phyloP scores from a whole-genome alignment of 768 basidiomycete species.

The Termitomyces sp. region DNA sequence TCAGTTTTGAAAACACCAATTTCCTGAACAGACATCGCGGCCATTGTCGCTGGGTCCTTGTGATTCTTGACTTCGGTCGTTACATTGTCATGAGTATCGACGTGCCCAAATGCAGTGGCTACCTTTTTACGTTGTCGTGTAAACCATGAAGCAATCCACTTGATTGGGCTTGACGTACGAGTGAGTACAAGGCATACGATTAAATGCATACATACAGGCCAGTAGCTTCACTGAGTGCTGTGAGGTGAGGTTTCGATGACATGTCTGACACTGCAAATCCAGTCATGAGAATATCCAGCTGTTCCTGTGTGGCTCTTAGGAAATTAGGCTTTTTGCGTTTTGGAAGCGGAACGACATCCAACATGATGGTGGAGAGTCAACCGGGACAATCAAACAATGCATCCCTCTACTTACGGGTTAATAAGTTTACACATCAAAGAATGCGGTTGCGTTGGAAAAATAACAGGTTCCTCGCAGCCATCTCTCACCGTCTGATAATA shows the following conservation, averaged over 20 bases:
- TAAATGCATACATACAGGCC: slow-evolving; percentile 23
- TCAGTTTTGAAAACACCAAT: slow-evolving; percentile 11
- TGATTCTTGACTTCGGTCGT: not conserved
- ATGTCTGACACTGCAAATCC: slow-evolving; percentile 18
- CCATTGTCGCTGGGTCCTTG: not conserved
- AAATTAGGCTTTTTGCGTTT: slow-evolving; percentile 10
- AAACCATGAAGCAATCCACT: slow-evolving; percentile 32
- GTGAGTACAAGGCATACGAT: not conserved
- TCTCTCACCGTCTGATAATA: not conserved
- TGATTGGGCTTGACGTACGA: slow-evolving; percentile 17
- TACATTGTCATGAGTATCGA: not conserved
- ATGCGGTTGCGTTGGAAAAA: not conserved
- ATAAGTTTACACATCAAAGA: not conserved
- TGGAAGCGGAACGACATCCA: slow-evolving; percentile 10
- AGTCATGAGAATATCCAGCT: slow-evolving; percentile 20
- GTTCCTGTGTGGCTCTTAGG: slow-evolving; percentile 19
- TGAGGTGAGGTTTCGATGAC: slow-evolving; percentile 16
- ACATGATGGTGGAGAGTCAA: slow-evolving; percentile 4
- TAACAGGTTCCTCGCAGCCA: not conserved
- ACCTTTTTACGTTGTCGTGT: slow-evolving; percentile 22
- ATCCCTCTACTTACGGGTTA: not conserved
- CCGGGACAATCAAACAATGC: not conserved
- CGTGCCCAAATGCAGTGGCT: slow-evolving; percentile 6
- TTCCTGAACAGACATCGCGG: slow-evolving; percentile 6
- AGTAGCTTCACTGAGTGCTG: slow-evolving; percentile 21